Evolutionary conservation across 1,284 basidiomycete genomes (phyloP).

Genomic region (Takashimella koratensis): DNA sequence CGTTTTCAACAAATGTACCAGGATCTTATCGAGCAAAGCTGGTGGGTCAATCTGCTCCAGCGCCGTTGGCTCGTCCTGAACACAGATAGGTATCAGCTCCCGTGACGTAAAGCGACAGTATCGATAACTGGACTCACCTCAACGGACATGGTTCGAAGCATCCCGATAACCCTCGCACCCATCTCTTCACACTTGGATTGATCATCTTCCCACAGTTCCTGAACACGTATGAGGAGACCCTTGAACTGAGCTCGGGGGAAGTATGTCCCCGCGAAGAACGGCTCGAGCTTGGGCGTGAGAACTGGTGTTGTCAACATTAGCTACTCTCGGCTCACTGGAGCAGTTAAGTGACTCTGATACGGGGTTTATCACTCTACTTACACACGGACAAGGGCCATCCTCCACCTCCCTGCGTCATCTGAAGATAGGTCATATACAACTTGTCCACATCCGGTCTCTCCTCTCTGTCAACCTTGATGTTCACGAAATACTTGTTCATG

Average conservation of each 20-base stretch:
- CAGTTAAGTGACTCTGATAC: too few species aligned
- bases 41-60: not conserved
- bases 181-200: conserved; percentile 24
- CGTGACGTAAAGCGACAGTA: too few species aligned
- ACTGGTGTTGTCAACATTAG: conserved; percentile 23
- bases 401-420: conserved; percentile 50
- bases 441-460: conserved; percentile 54
- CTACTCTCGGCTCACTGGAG: too few species aligned
- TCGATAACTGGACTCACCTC: too few species aligned
- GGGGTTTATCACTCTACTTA: too few species aligned
- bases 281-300: conserved; percentile 51
- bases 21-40: not conserved
- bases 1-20: conserved; percentile 15
- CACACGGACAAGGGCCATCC: conserved; percentile 53
- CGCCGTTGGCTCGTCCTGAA: too few species aligned
- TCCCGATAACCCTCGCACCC: conserved; percentile 29
- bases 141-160: conserved; percentile 9
- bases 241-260: conserved; percentile 44
- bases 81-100: too few species aligned
- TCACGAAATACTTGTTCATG: conserved; percentile 53
- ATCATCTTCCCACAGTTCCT: conserved; percentile 37
- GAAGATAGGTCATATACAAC: conserved; percentile 54
- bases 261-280: conserved; percentile 53
- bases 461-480: conserved; percentile 54
- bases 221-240: conserved; percentile 28